Conservation (phyloP, 805 yeast species). For the Pichia sporocuriosa region DNA sequence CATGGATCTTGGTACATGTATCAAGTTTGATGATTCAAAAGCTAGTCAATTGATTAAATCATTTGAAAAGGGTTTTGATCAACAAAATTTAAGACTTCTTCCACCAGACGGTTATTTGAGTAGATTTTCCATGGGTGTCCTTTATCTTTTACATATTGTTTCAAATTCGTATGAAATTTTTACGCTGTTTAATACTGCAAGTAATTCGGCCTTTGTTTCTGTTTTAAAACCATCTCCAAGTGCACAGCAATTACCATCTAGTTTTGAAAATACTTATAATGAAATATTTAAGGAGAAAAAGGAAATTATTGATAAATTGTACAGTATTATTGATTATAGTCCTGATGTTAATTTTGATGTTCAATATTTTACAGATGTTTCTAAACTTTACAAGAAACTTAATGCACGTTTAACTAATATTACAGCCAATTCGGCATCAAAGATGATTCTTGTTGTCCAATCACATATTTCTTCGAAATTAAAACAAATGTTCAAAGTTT, state of each 20-base stretch:
- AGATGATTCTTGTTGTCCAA: slow-evolving; percentile 61
- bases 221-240: slow-evolving; percentile 61
- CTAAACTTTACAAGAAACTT: slow-evolving; percentile 52
- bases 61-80: slow-evolving; percentile 74
- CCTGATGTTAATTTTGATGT: slow-evolving; percentile 48
- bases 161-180: slow-evolving; percentile 73
- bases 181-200: slow-evolving; percentile 61
- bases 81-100: slow-evolving; percentile 43
- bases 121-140: slow-evolving; percentile 47
- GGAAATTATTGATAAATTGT: slow-evolving; percentile 35
- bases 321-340: slow-evolving; percentile 47
- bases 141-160: slow-evolving; percentile 61
- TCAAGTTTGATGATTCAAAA: slow-evolving; percentile 58
- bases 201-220: slow-evolving; percentile 40
- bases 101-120: slow-evolving; percentile 49
- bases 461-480: slow-evolving; percentile 54
- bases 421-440: slow-evolving; percentile 61
- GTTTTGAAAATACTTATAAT: slow-evolving; percentile 46
- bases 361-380: slow-evolving; percentile 45
- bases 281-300: slow-evolving; percentile 45
- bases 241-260: slow-evolving; percentile 60
- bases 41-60: slow-evolving; percentile 87
- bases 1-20: slow-evolving; percentile 68
- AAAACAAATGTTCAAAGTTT: slow-evolving; percentile 37
- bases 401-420: slow-evolving; percentile 47